A percentile compares a stretch with the other conserved stretches of the same genome.
Conservation (phyloP, 2,329 filamentous ascomycete genomes). For the Xylariaceae sp. region DNA sequence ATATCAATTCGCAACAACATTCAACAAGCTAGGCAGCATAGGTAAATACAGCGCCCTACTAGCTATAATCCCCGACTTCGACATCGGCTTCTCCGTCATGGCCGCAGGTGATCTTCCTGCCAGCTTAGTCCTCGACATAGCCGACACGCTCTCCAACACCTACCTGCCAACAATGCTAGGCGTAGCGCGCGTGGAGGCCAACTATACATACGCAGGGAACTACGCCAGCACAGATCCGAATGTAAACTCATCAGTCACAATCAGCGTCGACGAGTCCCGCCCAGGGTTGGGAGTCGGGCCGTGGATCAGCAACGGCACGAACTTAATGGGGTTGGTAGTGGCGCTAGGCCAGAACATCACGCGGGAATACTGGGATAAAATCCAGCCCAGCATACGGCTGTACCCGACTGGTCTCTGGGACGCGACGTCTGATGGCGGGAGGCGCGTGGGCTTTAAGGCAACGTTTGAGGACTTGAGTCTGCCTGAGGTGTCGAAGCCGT, state of each 20-base stretch:
- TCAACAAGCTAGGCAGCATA: slow-evolving; percentile 45
- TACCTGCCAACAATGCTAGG: slow-evolving; percentile 41
- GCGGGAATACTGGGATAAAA: slow-evolving; percentile 28
- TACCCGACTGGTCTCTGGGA: slow-evolving; percentile 45
- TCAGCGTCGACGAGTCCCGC: slow-evolving; percentile 35
- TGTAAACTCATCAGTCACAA: slow-evolving; percentile 42
- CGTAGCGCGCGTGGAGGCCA: slow-evolving; percentile 39
- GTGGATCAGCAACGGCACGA: slow-evolving; percentile 47
- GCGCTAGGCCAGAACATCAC: slow-evolving; percentile 33
- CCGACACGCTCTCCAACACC: slow-evolving; percentile 41
- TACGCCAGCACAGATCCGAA: slow-evolving; percentile 30
- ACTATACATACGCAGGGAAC: slow-evolving; percentile 35
- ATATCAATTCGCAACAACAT: slow-evolving; percentile 42
- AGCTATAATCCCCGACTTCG: slow-evolving; percentile 45
- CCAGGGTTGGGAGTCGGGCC: slow-evolving; percentile 41
- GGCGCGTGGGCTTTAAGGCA: slow-evolving; percentile 44
- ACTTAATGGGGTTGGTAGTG: slow-evolving; percentile 38
- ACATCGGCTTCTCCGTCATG: slow-evolving; percentile 44
- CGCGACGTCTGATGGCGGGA: slow-evolving; percentile 30
- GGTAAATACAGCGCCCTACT: slow-evolving; percentile 43
- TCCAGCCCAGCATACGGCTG: slow-evolving; percentile 39
- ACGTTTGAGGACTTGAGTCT: slow-evolving; percentile 43
- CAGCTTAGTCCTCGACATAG: slow-evolving; percentile 39
- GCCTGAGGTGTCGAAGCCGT: slow-evolving; percentile 28
- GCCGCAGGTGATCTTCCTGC: slow-evolving; percentile 40